These are phyloP conservation scores for Artemisia tridentata DNA, from an alignment of 129 eudicot species.

Conservation along the genomic window DNA sequence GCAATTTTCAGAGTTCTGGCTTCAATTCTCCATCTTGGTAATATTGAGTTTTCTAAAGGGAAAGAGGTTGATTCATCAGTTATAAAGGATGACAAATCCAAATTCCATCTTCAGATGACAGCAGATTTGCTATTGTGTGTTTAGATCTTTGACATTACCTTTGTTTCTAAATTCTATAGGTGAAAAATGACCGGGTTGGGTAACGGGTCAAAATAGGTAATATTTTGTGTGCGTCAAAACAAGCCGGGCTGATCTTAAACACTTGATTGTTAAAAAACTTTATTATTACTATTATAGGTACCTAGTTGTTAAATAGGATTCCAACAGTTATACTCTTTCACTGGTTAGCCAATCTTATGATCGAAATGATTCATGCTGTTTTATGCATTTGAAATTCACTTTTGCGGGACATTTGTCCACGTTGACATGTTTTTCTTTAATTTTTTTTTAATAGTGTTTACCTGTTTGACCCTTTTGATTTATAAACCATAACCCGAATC, in stretches of 20 bases:
- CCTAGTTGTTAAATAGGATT: background rate
- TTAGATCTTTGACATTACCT: constrained; percentile 17
- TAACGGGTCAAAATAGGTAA: background rate
- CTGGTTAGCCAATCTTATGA: background rate
- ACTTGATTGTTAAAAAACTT: background rate
- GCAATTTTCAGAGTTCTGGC: constrained; percentile 98
- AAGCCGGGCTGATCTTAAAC: background rate
- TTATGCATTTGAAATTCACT: background rate
- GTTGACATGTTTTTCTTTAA: background rate
- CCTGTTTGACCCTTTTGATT: background rate
- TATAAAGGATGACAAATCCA: constrained; percentile 77
- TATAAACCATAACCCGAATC: background rate
- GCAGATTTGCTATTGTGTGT: constrained; percentile 81
- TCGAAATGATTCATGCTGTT: background rate
- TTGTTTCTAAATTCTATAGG: background rate
- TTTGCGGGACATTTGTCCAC: background rate
- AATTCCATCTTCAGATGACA: constrained; percentile 75
- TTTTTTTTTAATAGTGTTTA: background rate
- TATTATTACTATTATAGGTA: no score
- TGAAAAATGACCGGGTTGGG: background rate
- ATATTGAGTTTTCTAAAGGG: constrained; percentile 82
- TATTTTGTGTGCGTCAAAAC: background rate
- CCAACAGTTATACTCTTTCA: background rate
- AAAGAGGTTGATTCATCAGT: constrained; percentile 86
- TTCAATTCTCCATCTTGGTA: constrained; percentile 96